These are phyloP conservation scores for Eimeria necatrix DNA, from an alignment of 169 alveolate genomes.

Conservation along the genomic window DNA sequence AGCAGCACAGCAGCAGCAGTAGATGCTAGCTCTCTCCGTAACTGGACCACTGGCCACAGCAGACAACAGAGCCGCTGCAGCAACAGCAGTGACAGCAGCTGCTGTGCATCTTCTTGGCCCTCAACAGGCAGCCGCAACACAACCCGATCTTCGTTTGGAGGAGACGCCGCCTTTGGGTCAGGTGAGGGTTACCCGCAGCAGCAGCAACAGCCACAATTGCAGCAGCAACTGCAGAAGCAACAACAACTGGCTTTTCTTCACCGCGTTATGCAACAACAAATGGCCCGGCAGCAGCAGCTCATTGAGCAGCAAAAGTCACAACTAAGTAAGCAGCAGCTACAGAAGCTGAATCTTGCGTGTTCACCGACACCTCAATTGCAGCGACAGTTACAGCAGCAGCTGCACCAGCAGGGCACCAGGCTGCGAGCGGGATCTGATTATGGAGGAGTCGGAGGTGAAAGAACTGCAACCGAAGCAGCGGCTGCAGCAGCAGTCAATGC, in stretches of 20 bases:
- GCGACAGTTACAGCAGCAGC: background rate
- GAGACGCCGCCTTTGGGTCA: constrained; percentile 20
- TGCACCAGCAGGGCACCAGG: background rate
- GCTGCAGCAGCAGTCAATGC: constrained; percentile 27
- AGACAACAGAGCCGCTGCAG: constrained; percentile 10
- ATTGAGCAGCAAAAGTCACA: constrained; percentile 46
- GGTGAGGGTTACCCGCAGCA: constrained; percentile 43
- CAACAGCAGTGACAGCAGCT: constrained; percentile 62
- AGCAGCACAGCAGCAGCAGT: constrained; percentile 32
- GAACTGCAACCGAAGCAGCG: constrained; percentile 32
- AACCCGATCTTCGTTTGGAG: constrained; percentile 20
- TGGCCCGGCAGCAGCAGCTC: constrained; percentile 68
- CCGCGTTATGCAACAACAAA: constrained; percentile 36
- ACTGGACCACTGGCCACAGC: constrained; percentile 9
- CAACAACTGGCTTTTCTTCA: constrained; percentile 39
- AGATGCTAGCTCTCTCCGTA: background rate
- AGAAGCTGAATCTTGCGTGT: background rate
- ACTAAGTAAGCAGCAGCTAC: background rate
- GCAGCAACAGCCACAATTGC: constrained; percentile 54
- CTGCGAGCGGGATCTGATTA: background rate
- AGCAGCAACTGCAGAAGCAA: background rate
- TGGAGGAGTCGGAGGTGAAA: background rate
- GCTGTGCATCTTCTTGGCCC: constrained; percentile 34
- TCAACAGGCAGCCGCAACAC: constrained; percentile 50
- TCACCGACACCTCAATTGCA: background rate